Evolutionary conservation across 192 early-diverging fungal species (phyloP).

Genomic region (Coemansia sp.): DNA sequence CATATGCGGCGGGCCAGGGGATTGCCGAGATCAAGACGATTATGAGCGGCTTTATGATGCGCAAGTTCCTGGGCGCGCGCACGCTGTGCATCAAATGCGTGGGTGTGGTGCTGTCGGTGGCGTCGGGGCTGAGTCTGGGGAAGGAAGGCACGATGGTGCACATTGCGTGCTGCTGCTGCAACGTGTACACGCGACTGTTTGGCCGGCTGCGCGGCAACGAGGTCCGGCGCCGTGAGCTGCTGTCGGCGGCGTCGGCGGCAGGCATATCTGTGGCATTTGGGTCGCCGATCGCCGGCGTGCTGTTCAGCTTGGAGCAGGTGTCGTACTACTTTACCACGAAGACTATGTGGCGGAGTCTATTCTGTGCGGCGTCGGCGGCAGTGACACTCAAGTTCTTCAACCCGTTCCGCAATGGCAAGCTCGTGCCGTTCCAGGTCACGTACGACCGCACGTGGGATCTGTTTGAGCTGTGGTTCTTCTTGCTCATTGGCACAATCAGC

Average conservation of each 20-base stretch:
- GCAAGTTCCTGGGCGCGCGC: slow-evolving; percentile 65
- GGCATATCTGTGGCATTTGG: slow-evolving; percentile 99
- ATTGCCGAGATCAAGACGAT: slow-evolving; percentile 85
- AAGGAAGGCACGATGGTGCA: slow-evolving; percentile 98
- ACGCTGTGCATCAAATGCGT: slow-evolving; percentile 83
- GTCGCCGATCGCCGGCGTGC: slow-evolving; percentile 85
- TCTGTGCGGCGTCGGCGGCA: slow-evolving; percentile 90
- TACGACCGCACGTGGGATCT: slow-evolving; percentile 88
- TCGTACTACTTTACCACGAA: slow-evolving; percentile 82
- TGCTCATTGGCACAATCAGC: slow-evolving; percentile 80
- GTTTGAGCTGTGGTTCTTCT: slow-evolving; percentile 88
- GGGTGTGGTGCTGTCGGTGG: slow-evolving; percentile 83
- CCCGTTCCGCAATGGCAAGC: slow-evolving; percentile 80
- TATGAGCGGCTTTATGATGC: slow-evolving; percentile 73
- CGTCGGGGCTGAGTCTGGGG: slow-evolving; percentile 87
- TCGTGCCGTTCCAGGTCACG: slow-evolving; percentile 84
- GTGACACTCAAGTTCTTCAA: slow-evolving; percentile 81
- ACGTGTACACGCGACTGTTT: slow-evolving; percentile 79
- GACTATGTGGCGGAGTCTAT: slow-evolving; percentile 92
- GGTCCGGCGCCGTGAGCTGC: slow-evolving; percentile 79
- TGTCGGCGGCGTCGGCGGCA: slow-evolving; percentile 86
- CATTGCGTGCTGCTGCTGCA: slow-evolving; percentile 90
- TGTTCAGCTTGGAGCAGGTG: slow-evolving; percentile 63
- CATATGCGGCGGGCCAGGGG: slow-evolving; percentile 75
- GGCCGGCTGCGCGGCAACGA: slow-evolving; percentile 79